Base-by-base conservation (phyloP, 306 rosid species). In the Quercus mongolica region DNA sequence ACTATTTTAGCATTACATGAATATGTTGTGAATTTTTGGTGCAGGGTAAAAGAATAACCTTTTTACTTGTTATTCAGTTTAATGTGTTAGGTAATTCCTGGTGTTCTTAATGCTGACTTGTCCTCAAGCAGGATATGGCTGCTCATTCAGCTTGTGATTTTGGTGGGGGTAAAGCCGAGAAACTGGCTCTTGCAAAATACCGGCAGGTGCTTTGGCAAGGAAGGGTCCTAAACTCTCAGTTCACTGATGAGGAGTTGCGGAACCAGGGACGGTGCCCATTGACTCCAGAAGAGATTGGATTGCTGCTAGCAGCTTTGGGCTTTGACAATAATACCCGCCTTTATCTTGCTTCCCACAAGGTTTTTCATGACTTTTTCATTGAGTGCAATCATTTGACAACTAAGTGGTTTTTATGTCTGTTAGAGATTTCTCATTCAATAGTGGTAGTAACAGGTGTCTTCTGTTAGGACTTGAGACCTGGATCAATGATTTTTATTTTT, bases 71-170 rank as follows among this genome's bases (percentile, higher is more conserved):
- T 63, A 13, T 20, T 64, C 49, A 26, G 71, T 69, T 69, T 0
- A 44, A 46, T 23, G 9, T 1, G 31, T 75, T 59, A 13, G 21
- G 20, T 20, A 59, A 49, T 17, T 63, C 10, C 49, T 65, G 23
- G 11, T 10, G 31, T 79, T 46, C 55, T 80, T 79, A 56, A 56
- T 26, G 71, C 59, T 52, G 69, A 25, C 44, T 55, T 30, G 18
- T 74, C 41, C 8, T 30, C 35, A 38, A 73, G 55, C 89, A 93
- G 99, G 99, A 96, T 85, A 96, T 96, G 99, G 99, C 99, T 58
- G 99, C 99, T 7, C 99, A 96, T 89, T 96, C 99, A 20, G 99
- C 99, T 78, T 96, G 99, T 41, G 99, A 96, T 84, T 96, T 96
- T 73, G 99, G 99, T n/a, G 99, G 99, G 6, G 99, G 99, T 0